Evolutionary conservation across 2,329 filamentous ascomycete species (phyloP).

Genomic region (Aspergillus sp.): DNA sequence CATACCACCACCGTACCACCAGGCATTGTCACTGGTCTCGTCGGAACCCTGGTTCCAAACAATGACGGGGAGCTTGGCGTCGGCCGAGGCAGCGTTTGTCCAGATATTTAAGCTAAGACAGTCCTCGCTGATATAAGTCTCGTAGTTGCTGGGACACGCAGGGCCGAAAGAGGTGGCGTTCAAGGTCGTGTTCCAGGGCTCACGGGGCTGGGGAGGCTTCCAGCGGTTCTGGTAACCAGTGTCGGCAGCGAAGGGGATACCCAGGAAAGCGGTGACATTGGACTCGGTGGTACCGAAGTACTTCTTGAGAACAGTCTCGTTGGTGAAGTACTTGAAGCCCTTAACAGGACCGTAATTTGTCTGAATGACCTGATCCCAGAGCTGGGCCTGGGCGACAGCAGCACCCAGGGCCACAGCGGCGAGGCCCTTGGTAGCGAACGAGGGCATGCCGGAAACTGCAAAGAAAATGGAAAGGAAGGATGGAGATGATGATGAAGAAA

Average conservation of each 20-base stretch:
- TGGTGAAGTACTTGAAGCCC: slow-evolving; percentile 25
- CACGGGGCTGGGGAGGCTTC: slow-evolving; percentile 27
- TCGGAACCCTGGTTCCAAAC: slow-evolving; percentile 34
- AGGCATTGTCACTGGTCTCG: slow-evolving; percentile 26
- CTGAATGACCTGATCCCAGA: slow-evolving; percentile 21
- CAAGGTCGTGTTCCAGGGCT: slow-evolving; percentile 25
- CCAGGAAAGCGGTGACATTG: slow-evolving; percentile 27
- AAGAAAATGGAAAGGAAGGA: not conserved
- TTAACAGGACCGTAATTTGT: slow-evolving; percentile 22
- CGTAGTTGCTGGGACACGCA: slow-evolving; percentile 21
- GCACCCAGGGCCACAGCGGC: slow-evolving; percentile 12
- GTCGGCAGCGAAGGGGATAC: slow-evolving; percentile 31
- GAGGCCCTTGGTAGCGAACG: not conserved
- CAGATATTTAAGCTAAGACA: slow-evolving; percentile 37
- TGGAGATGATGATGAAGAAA: not conserved
- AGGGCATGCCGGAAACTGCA: slow-evolving; percentile 4
- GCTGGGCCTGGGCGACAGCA: slow-evolving; percentile 19
- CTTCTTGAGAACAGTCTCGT: slow-evolving; percentile 19
- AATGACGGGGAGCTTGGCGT: slow-evolving; percentile 31
- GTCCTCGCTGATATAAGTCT: slow-evolving; percentile 31
- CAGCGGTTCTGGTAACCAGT: slow-evolving; percentile 31
- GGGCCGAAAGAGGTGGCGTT: slow-evolving; percentile 25
- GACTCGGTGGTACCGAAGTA: slow-evolving; percentile 22
- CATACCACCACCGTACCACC: slow-evolving; percentile 33
- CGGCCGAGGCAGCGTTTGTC: slow-evolving; percentile 25